Percentiles rank a stretch among this genome's conserved stretches.
phyloP scores from a whole-genome alignment of 345 rosid genomes.

The Chamaenerion angustifolium region DNA sequence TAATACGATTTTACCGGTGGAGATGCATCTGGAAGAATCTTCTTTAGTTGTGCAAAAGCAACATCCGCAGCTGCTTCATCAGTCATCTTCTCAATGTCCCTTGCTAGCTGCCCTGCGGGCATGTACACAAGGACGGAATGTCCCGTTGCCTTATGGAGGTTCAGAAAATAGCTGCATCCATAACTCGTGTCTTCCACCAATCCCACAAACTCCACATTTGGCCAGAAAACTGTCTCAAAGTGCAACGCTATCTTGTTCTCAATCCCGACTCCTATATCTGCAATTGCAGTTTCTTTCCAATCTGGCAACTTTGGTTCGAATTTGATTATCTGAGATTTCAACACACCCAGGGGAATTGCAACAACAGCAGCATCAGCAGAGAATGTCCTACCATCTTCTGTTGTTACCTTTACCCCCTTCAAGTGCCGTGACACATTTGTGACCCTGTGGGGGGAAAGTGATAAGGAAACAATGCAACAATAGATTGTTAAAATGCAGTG shows the following conservation, averaged over 20 bases:
- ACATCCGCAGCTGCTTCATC: conserved; percentile 90
- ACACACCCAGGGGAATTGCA: conserved; percentile 79
- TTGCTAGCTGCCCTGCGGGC: conserved; percentile 98
- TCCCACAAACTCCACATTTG: conserved; percentile 93
- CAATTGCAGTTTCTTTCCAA: conserved; percentile 88
- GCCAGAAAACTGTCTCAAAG: conserved; percentile 93
- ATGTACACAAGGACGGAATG: conserved; percentile 81
- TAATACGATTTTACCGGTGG: conserved; percentile 37
- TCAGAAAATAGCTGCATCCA: conserved; percentile 84
- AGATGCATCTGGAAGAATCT: conserved; percentile 73
- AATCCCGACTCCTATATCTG: conserved; percentile 79
- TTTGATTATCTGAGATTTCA: conserved; percentile 46
- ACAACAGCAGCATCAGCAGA: conserved; percentile 73
- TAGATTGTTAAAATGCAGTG: background rate
- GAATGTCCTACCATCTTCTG: conserved; percentile 56
- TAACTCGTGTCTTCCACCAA: conserved; percentile 85
- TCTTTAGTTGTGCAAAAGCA: conserved; percentile 69
- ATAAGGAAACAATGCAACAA: background rate
- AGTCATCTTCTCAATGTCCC: conserved; percentile 91
- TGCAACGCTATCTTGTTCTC: conserved; percentile 79
- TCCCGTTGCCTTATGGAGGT: conserved; percentile 95
- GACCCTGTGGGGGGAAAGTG: conserved; percentile 33
- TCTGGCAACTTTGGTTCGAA: conserved; percentile 86
- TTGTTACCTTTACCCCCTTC: conserved; percentile 72
- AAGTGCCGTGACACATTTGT: conserved; percentile 44